Conservation (phyloP, 345 rosid genomes). For the Eutrema heterophyllum region DNA sequence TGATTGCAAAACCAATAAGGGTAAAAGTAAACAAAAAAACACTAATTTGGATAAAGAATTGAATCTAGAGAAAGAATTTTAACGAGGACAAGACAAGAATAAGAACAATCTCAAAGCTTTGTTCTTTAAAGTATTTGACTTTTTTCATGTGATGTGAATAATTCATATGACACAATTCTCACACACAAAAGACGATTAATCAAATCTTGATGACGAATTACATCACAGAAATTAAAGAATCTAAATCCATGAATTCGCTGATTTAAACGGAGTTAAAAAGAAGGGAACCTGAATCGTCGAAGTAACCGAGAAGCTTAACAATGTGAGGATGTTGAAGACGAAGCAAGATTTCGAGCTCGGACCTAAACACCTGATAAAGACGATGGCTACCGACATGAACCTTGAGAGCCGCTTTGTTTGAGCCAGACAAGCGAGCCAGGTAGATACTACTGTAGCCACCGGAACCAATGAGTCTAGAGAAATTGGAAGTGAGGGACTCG, state of each 20-base stretch:
- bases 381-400: slow-evolving; percentile 55
- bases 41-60: background rate
- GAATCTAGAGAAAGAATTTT: background rate
- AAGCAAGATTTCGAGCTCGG: slow-evolving; percentile 71
- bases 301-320: slow-evolving; percentile 73
- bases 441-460: slow-evolving; percentile 90
- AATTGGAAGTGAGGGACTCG: slow-evolving; percentile 43
- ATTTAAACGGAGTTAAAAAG: background rate
- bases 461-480: slow-evolving; percentile 52
- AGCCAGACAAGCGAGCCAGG: slow-evolving; percentile 44
- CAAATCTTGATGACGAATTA: background rate
- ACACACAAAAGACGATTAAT: background rate
- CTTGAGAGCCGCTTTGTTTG: slow-evolving; percentile 55
- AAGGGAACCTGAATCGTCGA: slow-evolving; percentile 53
- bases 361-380: slow-evolving; percentile 54
- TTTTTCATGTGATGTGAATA: background rate
- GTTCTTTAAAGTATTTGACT: slow-evolving; percentile 15
- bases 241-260: background rate
- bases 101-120: background rate
- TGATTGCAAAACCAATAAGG: background rate
- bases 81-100: slow-evolving; percentile 24
- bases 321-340: slow-evolving; percentile 65
- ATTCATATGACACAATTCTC: background rate
- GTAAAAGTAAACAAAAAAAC: background rate
- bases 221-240: background rate